A percentile compares a stretch with the other conserved stretches of the same genome.
phyloP scores from a whole-genome alignment of 768 basidiomycete genomes.

The Macrocybe gigantea region DNA sequence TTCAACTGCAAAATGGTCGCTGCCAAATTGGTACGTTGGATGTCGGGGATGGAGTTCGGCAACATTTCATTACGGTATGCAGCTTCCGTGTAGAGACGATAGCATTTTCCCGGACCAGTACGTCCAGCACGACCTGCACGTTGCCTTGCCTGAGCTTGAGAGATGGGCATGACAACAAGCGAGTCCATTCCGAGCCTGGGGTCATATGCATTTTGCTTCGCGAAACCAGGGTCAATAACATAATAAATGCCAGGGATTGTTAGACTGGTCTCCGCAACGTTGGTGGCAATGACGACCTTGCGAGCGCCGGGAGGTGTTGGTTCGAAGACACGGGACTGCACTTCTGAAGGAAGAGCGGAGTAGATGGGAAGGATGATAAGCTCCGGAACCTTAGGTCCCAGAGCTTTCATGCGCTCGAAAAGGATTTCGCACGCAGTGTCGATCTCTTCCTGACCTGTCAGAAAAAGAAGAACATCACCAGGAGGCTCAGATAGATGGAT shows the following conservation, averaged over 20 bases:
- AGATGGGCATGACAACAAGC: conserved; percentile 96
- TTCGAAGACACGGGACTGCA: conserved; percentile 96
- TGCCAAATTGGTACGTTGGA: conserved; percentile 91
- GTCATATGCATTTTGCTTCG: conserved; percentile 98
- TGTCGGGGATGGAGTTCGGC: conserved; percentile 95
- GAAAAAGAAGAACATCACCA: conserved; percentile 93
- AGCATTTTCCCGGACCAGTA: conserved; percentile 97
- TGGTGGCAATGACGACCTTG: conserved; percentile 99
- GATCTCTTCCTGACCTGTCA: conserved; percentile 98
- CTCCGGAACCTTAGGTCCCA: conserved; percentile 98
- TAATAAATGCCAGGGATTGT: conserved; percentile 99
- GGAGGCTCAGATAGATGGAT: conserved; percentile 98
- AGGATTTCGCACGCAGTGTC: conserved; percentile 97
- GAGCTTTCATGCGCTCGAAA: conserved; percentile 97
- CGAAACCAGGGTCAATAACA: conserved; percentile 97
- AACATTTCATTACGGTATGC: conserved; percentile 99
- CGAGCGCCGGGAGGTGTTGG: conserved; percentile 97
- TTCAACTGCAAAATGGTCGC: conserved; percentile 92
- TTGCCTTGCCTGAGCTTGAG: conserved; percentile 96
- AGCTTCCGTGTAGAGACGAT: conserved; percentile 95
- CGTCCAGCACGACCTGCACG: conserved; percentile 95
- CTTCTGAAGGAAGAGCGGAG: conserved; percentile 95
- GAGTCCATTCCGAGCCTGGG: conserved; percentile 98
- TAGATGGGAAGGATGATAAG: conserved; percentile 97
- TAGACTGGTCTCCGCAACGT: conserved; percentile 96